Conservation (phyloP, 495 filamentous ascomycete genomes). For the Penicillium arizonense region DNA sequence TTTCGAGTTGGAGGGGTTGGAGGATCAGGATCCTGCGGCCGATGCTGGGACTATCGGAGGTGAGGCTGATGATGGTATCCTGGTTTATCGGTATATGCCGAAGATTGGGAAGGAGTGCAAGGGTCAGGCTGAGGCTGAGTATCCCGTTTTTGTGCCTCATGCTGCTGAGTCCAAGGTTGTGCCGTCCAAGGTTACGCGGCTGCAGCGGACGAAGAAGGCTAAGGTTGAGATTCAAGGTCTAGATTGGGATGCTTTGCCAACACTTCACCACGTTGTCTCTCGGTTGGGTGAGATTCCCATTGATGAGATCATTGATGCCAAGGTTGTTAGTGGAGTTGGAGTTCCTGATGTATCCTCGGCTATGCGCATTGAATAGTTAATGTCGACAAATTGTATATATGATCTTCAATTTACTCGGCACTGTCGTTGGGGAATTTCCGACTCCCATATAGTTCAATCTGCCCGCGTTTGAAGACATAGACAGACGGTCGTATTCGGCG, state of each 20-base stretch:
- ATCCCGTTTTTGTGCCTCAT: slow-evolving; percentile 43
- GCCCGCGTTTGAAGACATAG: no score
- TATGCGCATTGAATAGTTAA: slow-evolving; percentile 35
- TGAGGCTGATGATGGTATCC: slow-evolving; percentile 35
- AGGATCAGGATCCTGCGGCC: slow-evolving; percentile 26
- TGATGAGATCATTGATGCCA: slow-evolving; percentile 50
- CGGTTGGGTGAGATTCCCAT: slow-evolving; percentile 52
- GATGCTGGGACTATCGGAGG: slow-evolving; percentile 30
- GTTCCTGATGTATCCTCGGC: slow-evolving; percentile 47
- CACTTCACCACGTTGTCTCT: slow-evolving; percentile 52
- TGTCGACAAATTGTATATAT: no score
- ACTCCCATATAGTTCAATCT: no score
- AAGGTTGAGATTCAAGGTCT: slow-evolving; percentile 42
- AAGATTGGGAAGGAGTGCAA: slow-evolving; percentile 38
- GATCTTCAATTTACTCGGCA: no score
- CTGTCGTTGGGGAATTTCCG: no score
- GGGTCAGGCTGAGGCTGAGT: slow-evolving; percentile 45
- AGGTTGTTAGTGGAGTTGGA: slow-evolving; percentile 49
- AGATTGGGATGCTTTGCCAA: slow-evolving; percentile 51
- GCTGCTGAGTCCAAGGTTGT: slow-evolving; percentile 33
- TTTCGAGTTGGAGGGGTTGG: slow-evolving; percentile 38
- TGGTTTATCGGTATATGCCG: slow-evolving; percentile 49
- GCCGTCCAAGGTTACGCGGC: slow-evolving; percentile 28
- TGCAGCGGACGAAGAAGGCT: slow-evolving; percentile 38
- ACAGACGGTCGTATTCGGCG: no score